Evolutionary conservation across 2,329 filamentous ascomycete genomes (phyloP).

Genomic region (Aspergillus uvarum): DNA sequence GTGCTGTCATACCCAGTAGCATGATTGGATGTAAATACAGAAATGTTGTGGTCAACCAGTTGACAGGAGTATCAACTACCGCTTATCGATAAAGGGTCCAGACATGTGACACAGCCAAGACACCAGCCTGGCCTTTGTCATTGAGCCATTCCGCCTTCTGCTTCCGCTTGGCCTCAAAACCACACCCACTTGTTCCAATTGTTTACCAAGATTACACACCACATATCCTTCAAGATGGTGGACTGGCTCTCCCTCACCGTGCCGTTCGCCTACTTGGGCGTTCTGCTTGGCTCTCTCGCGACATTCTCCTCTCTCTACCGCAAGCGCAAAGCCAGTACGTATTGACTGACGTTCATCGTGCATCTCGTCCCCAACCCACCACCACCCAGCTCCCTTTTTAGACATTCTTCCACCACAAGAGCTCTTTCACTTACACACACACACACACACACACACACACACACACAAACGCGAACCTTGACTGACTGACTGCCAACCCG

Average conservation of each 20-base stretch:
- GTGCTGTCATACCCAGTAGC: not conserved
- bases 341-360: not conserved
- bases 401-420: not conserved
- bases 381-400: not conserved
- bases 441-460: not conserved
- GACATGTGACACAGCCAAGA: constrained; percentile 26
- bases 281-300: constrained; percentile 82
- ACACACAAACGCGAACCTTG: not conserved
- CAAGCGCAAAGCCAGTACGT: constrained; percentile 80
- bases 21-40: not conserved
- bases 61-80: no score
- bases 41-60: no score
- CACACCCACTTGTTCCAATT: not conserved
- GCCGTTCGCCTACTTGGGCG: constrained; percentile 83
- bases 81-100: not conserved
- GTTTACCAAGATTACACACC: constrained; percentile 1
- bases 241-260: constrained; percentile 84
- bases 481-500: constrained; percentile 12
- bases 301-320: constrained; percentile 93
- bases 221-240: constrained; percentile 42
- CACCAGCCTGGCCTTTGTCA: constrained; percentile 31
- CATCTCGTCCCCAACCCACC: not conserved
- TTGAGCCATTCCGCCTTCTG: not conserved
- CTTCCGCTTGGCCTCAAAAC: not conserved
- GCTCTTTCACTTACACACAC: not conserved